Evolutionary conservation across 208 protist species (phyloP).

Genomic region (Angomonas deanei): DNA sequence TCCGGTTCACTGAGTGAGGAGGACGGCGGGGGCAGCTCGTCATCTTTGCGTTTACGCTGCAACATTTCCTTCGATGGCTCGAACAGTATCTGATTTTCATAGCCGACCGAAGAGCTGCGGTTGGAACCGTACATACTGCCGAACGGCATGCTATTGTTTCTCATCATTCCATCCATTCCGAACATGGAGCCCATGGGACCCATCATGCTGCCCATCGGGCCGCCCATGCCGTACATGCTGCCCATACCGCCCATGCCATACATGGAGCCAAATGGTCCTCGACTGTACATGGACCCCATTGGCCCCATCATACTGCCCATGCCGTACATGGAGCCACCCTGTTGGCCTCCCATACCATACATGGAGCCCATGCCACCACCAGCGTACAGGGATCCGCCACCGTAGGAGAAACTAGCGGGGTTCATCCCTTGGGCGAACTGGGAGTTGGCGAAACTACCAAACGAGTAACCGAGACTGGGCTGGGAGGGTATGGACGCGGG

Average conservation of each 20-base stretch:
- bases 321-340: slow-evolving; percentile 18
- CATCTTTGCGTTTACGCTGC: too few relatives aligned
- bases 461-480: too few relatives aligned
- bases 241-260: slow-evolving; percentile 28
- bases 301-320: slow-evolving; percentile 3
- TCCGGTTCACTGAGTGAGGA: too few relatives aligned
- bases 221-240: slow-evolving; percentile 21
- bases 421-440: too few relatives aligned
- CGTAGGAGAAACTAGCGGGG: too few relatives aligned
- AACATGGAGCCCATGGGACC: slow-evolving; percentile 16
- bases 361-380: slow-evolving; percentile 13
- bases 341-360: slow-evolving; percentile 1
- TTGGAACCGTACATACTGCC: slow-evolving; percentile 12
- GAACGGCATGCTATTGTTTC: too few relatives aligned
- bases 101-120: too few relatives aligned
- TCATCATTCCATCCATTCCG: slow-evolving; percentile 13
- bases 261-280: slow-evolving; percentile 20
- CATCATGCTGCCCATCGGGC: slow-evolving; percentile 19
- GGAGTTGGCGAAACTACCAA: too few relatives aligned
- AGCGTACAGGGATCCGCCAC: slow-evolving; percentile 6
- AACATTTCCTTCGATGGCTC: too few relatives aligned
- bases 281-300: slow-evolving; percentile 28
- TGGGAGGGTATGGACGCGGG: too few relatives aligned
- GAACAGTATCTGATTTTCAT: too few relatives aligned
- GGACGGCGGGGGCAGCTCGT: too few relatives aligned